phyloP scores from a whole-genome alignment of 2,329 filamentous ascomycete genomes.

The Fusarium tjaetaba region DNA sequence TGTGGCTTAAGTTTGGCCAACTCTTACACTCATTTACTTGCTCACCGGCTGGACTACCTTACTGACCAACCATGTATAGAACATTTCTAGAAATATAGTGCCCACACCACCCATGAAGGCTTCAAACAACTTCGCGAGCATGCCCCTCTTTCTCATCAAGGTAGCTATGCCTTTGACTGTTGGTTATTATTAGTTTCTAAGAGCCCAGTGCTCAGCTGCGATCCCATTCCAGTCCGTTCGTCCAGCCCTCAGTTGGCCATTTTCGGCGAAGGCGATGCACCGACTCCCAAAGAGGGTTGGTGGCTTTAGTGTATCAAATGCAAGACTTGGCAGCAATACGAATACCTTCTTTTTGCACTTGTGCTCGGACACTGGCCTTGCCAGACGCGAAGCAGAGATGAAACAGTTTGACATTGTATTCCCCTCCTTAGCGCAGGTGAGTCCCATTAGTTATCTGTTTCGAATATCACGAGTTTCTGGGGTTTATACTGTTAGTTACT shows the following conservation, averaged over 20 bases:
- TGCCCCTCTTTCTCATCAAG: conserved; percentile 15
- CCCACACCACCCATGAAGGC: conserved; percentile 25
- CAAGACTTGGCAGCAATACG: conserved; percentile 27
- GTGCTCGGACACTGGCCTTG: conserved; percentile 31
- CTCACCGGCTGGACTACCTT: neutral
- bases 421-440: conserved; percentile 23
- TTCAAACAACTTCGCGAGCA: conserved; percentile 10
- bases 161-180: neutral
- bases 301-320: conserved; percentile 34
- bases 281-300: conserved; percentile 23
- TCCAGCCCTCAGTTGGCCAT: conserved; percentile 33
- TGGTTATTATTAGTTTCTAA: conserved; percentile 3
- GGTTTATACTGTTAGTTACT: neutral
- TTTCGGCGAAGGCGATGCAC: conserved; percentile 41
- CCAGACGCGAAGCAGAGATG: conserved; percentile 35
- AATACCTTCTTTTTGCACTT: conserved; percentile 28
- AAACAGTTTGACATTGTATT: conserved; percentile 40
- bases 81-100: conserved; percentile 33
- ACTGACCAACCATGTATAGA: conserved; percentile 10
- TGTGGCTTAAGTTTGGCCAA: conserved; percentile 28
- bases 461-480: neutral
- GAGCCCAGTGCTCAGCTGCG: conserved; percentile 14
- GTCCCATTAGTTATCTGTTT: neutral
- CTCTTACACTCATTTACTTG: neutral
- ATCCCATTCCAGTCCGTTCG: conserved; percentile 32